Conservation (phyloP, 2,329 filamentous ascomycete species). For the Xylariales sp. region DNA sequence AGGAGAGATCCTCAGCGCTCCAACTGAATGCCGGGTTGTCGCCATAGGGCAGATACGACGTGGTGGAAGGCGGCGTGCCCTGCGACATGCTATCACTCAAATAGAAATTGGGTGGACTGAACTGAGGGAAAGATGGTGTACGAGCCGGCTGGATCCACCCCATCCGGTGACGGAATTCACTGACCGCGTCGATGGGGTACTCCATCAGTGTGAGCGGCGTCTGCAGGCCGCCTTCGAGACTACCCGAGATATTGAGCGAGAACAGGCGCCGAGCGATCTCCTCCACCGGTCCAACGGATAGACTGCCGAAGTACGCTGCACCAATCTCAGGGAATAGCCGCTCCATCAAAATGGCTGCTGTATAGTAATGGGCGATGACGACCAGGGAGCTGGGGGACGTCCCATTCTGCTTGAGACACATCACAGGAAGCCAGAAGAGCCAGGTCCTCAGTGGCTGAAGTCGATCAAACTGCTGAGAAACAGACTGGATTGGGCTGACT, state of each 20-base stretch:
- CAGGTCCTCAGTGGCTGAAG: constrained; percentile 84
- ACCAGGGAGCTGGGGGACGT: constrained; percentile 74
- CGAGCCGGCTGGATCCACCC: constrained; percentile 59
- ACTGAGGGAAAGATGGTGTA: constrained; percentile 58
- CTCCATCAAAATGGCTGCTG: constrained; percentile 80
- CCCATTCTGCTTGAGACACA: constrained; percentile 71
- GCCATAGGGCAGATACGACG: constrained; percentile 48
- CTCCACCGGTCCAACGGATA: constrained; percentile 77
- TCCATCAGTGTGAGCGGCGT: constrained; percentile 66
- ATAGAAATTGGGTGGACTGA: constrained; percentile 51
- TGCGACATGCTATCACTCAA: constrained; percentile 35
- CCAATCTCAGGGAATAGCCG: constrained; percentile 89
- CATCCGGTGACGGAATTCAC: constrained; percentile 64
- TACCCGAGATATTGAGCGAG: constrained; percentile 59
- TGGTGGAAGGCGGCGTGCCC: constrained; percentile 34
- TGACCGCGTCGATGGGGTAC: constrained; percentile 64
- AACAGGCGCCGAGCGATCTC: constrained; percentile 76
- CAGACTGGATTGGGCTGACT: constrained; percentile 63
- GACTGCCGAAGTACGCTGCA: constrained; percentile 77
- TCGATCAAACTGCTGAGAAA: constrained; percentile 84
- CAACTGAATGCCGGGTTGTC: constrained; percentile 57
- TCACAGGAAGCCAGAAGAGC: constrained; percentile 93
- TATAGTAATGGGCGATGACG: constrained; percentile 88
- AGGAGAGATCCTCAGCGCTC: constrained; percentile 57
- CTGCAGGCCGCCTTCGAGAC: constrained; percentile 52